Evolutionary conservation across 75 land plant genomes (phyloP).

Genomic region (Pinus tabuliformis): DNA sequence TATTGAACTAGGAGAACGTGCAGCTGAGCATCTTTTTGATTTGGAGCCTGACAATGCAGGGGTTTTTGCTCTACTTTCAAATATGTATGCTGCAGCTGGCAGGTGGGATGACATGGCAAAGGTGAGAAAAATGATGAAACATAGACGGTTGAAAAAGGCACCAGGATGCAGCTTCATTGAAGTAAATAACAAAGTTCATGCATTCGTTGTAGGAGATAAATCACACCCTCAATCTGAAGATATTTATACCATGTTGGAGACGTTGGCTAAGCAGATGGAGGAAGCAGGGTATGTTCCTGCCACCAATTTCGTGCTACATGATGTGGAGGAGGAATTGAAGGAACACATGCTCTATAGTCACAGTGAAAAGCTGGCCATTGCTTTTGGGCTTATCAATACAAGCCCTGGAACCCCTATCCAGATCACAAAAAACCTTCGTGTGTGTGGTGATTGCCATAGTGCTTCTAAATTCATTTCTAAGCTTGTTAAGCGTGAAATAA

Average conservation of each 20-base stretch:
- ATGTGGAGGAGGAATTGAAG: too few relatives aligned
- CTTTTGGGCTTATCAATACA: too few relatives aligned
- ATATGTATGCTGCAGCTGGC: slow-evolving; percentile 32
- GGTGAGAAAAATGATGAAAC: slow-evolving; percentile 14
- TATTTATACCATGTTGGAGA: slow-evolving; percentile 18
- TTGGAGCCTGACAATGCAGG: slow-evolving; percentile 8
- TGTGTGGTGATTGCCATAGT: too few relatives aligned
- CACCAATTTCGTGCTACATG: too few relatives aligned
- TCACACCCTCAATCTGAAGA: slow-evolving; percentile 14
- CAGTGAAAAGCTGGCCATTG: too few relatives aligned
- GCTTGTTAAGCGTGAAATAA: too few relatives aligned
- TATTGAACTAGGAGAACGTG: slow-evolving; percentile 23
- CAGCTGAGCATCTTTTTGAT: slow-evolving; percentile 7
- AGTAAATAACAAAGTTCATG: slow-evolving; percentile 21
- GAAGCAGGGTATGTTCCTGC: slow-evolving; percentile 10
- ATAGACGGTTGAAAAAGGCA: slow-evolving; percentile 8
- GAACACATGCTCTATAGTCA: too few relatives aligned
- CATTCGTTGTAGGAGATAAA: slow-evolving; percentile 18
- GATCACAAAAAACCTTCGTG: too few relatives aligned
- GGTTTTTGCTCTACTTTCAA: slow-evolving; percentile 13
- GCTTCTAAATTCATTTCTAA: too few relatives aligned
- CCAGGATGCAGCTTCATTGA: slow-evolving; percentile 26
- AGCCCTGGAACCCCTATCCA: too few relatives aligned
- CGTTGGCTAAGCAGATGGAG: slow-evolving; percentile 13
- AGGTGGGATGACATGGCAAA: slow-evolving; percentile 21